phyloP scores from a whole-genome alignment of 2,329 filamentous ascomycete genomes.

The Alternaria atra region DNA sequence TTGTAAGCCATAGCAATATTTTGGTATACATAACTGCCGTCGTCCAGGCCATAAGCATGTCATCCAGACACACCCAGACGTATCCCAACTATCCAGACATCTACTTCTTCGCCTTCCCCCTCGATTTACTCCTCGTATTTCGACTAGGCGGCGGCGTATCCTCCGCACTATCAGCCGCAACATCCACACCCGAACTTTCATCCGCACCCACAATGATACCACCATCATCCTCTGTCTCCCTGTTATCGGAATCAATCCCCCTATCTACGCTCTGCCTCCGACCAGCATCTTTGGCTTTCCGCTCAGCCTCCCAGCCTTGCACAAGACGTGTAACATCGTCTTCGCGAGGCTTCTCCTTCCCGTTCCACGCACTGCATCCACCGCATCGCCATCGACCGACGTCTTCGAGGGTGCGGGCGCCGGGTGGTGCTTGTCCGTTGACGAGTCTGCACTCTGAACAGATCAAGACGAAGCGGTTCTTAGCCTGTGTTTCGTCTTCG shows the following conservation, averaged over 20 bases:
- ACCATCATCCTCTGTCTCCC: constrained; percentile 37
- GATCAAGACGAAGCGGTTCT: constrained; percentile 89
- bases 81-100: background rate
- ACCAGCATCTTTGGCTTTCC: constrained; percentile 52
- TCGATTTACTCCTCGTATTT: constrained; percentile 55
- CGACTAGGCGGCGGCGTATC: constrained; percentile 44
- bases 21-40: background rate
- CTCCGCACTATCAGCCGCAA: constrained; percentile 28
- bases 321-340: constrained; percentile 67
- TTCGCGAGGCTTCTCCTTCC: constrained; percentile 77
- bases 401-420: constrained; percentile 78
- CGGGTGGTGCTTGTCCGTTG: constrained; percentile 94
- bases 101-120: constrained; percentile 52
- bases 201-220: constrained; percentile 22
- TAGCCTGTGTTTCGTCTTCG: constrained; percentile 91
- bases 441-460: constrained; percentile 85
- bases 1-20: background rate
- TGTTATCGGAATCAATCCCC: constrained; percentile 30
- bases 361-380: constrained; percentile 83
- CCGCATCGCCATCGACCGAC: constrained; percentile 89
- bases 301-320: constrained; percentile 59
- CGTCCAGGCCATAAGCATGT: background rate
- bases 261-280: constrained; percentile 20
- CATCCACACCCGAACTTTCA: constrained; percentile 31
- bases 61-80: background rate